Evolutionary conservation across 768 basidiomycete species (phyloP), one percentile per base, ranked within the genome.

Genomic region (Lepiota subincarnata): DNA sequence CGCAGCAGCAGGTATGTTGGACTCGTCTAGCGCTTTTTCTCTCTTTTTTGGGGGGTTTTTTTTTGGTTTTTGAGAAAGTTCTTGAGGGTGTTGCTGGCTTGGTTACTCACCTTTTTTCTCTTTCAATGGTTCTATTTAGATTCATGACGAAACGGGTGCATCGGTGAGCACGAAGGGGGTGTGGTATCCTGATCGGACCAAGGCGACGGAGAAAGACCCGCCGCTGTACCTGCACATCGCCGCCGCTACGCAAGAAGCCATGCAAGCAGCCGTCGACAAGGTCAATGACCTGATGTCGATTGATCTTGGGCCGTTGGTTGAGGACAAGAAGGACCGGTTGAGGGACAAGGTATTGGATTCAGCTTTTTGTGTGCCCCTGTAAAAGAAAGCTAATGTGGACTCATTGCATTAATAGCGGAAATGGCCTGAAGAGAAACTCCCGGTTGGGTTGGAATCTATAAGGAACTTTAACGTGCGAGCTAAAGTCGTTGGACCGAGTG

Each of bases 391-490:
- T n/a, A 12, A 14, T 12, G 12, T 53, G 3, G 22, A 38, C 41
- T 36, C 4, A 13, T 12, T 34, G 18, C 26, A n/a, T 37, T 31
- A 38, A 24, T 26, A 91, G 87, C 78, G 89, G 49, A 94, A 92
- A 80, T 95, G 93, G 93, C 91, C 92, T 1, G 93, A 95, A 64
- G 92, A 92, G 68, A 94, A 94, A 69, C 68, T 96, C 6, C 82
- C 82, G 0, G 87, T 96, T 41, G 85, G 83, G 5, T 64, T 96
- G 48, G 92, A 96, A 22, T 83, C 82, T 38, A 80, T 95, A 57
- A 78, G 93, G 45, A 94, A 94, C 68, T 96, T 96, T 70, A 95
- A 96, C 66, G 84, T 96, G 38, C 79, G 93, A 47, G 93, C 93
- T 34, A 96, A 96, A 70, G 90, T 94, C 13, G 93, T 95, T 26